Evolutionary conservation across 768 basidiomycete genomes (phyloP).

Genomic region (Holtermanniella nyarrowii): DNA sequence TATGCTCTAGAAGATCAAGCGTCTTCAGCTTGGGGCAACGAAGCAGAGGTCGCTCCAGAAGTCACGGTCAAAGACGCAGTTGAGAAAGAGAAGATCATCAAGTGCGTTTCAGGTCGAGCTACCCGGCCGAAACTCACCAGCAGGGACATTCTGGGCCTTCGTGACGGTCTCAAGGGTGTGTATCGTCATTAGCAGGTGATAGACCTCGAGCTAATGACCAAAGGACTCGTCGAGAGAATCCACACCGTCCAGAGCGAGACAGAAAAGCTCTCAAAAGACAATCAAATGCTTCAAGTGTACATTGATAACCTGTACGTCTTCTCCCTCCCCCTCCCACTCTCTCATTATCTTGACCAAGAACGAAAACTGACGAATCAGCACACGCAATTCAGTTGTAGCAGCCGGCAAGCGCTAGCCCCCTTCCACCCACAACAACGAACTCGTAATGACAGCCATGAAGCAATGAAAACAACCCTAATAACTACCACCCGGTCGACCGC

Average conservation of each 20-base stretch:
- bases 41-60: slow-evolving; percentile 2
- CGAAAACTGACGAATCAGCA: slow-evolving; percentile 11
- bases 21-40: not conserved
- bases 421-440: no score
- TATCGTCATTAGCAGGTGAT: not conserved
- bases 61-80: slow-evolving; percentile 23
- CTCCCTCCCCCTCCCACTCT: not conserved
- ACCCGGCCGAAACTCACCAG: not conserved
- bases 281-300: slow-evolving; percentile 34
- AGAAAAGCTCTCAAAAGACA: slow-evolving; percentile 30
- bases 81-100: slow-evolving; percentile 32
- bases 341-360: not conserved
- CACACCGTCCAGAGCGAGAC: slow-evolving; percentile 29
- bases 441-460: no score
- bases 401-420: slow-evolving; percentile 21
- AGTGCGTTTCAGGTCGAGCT: slow-evolving; percentile 1
- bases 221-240: slow-evolving; percentile 23
- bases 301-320: slow-evolving; percentile 35
- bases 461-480: not conserved
- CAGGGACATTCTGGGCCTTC: slow-evolving; percentile 19
- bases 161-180: slow-evolving; percentile 19
- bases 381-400: slow-evolving; percentile 34
- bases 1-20: not conserved
- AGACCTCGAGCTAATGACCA: not conserved
- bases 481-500: not conserved